Base-by-base conservation (phyloP, 2,329 filamentous ascomycete genomes). In the Lasiodiplodia hormozganensis region DNA sequence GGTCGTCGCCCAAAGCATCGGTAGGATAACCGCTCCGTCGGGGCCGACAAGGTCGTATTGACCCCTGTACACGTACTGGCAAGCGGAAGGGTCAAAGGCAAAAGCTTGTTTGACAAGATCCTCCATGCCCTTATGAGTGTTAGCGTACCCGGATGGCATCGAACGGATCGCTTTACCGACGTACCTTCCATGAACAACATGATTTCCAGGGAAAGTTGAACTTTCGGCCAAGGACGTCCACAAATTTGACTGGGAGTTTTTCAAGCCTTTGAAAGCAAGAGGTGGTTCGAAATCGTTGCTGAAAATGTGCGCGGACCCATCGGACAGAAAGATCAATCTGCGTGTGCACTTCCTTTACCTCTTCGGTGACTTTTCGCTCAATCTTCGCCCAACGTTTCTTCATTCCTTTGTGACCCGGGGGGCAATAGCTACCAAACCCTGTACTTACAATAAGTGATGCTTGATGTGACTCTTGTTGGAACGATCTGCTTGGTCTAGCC, bases 171-270 rank as follows among this genome's bases (percentile, higher is more conserved):
- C 6, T 28, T 36, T 36, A 10, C 28, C 31, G 57, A 86, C 88
- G 76, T 88, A 94, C 92, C 83, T 85, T 83, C 93, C 93, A 96
- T 2, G 90, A 95, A 74, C 89, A 88, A 79, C 94, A 97, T 36
- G 96, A 79, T 71, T 94, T 88, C 81, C 90, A 97, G 1, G 94
- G 94, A 76, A 97, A 97, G 80, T 89, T 96, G 78, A 96, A 97
- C 79, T 96, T 97, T 72, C 94, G 87, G 38, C 93, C 92, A 18
- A 97, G 89, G 0, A 94, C 94, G 77, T 97, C 94, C 80, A 96
- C 96, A 82, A 97, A 97, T 73, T 90, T 90, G 78, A 97, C 92
- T 1, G 92, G 92, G 51, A 89, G 85, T 78, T 93, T 92, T 12
- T n/a, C 10, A 16, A 11, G 36, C 23, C 34, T 49, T 47, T 28